Percentiles rank a stretch among this genome's conserved stretches.
These are phyloP conservation scores for Oryza officinalis DNA, from an alignment of 176 grass and related monocot species.

Conservation along the genomic window DNA sequence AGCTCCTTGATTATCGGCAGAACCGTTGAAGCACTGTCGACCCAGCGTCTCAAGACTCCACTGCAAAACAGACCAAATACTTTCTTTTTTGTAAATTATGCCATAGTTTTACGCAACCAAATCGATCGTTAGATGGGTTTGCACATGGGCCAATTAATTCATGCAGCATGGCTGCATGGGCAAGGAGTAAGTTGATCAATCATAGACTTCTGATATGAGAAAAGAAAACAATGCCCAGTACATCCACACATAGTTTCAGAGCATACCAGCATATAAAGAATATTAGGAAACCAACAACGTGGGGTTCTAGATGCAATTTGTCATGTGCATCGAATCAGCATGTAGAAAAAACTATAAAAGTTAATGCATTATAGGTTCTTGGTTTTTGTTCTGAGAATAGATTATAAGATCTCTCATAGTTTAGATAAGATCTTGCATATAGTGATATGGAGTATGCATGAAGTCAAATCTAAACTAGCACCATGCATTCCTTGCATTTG, in stretches of 20 bases:
- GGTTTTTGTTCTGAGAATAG: background rate
- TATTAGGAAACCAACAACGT: background rate
- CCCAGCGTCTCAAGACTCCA: slow-evolving; percentile 48
- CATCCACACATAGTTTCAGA: background rate
- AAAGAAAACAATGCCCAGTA: background rate
- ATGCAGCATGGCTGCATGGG: slow-evolving; percentile 33
- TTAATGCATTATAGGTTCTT: background rate
- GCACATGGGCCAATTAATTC: slow-evolving; percentile 36
- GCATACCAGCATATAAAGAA: background rate
- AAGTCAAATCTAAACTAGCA: slow-evolving; percentile 5
- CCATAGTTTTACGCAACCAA: background rate
- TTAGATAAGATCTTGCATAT: background rate
- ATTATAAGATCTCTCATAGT: background rate
- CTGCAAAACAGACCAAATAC: slow-evolving; percentile 31
- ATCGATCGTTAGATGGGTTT: background rate
- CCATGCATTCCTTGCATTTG: slow-evolving; percentile 24
- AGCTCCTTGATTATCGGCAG: slow-evolving; percentile 66
- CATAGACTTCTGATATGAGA: background rate
- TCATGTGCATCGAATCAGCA: slow-evolving; percentile 12
- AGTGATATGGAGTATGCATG: background rate
- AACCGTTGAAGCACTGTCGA: slow-evolving; percentile 51
- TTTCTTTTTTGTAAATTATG: background rate
- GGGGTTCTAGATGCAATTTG: background rate
- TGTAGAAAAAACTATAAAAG: background rate
- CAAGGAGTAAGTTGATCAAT: slow-evolving; percentile 26